A percentile compares a stretch with the other conserved stretches of the same genome.
Conservation (phyloP, 768 basidiomycete genomes). For the Hypsizygus marmoreus region DNA sequence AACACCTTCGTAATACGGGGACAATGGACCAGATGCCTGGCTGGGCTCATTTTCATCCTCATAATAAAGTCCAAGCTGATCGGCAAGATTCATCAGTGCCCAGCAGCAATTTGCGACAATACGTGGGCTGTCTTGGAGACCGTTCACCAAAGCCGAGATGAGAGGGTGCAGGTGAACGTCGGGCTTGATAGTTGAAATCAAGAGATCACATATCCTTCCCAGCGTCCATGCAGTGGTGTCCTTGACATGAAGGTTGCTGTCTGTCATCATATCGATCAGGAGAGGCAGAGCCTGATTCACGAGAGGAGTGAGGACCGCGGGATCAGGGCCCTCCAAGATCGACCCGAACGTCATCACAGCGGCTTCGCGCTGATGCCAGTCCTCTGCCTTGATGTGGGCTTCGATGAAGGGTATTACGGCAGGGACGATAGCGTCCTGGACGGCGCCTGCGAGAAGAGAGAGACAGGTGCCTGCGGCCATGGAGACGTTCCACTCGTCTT, state of each 20-base stretch:
- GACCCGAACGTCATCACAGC: slow-evolving; percentile 99
- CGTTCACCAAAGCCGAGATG: slow-evolving; percentile 78
- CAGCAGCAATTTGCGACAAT: slow-evolving; percentile 95
- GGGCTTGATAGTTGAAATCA: slow-evolving; percentile 84
- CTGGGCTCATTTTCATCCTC: slow-evolving; percentile 61
- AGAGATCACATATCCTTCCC: slow-evolving; percentile 89
- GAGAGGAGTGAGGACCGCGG: slow-evolving; percentile 81
- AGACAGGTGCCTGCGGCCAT: slow-evolving; percentile 97
- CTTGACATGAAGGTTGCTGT: slow-evolving; percentile 82
- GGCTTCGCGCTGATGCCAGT: slow-evolving; percentile 96
- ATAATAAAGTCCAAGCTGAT: slow-evolving; percentile 74
- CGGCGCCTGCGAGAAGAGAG: slow-evolving; percentile 84
- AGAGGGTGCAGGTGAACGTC: slow-evolving; percentile 86
- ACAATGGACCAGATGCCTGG: slow-evolving; percentile 61
- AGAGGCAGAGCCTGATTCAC: slow-evolving; percentile 93
- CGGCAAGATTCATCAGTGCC: slow-evolving; percentile 93
- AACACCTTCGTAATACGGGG: slow-evolving; percentile 88
- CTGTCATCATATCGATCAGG: slow-evolving; percentile 94
- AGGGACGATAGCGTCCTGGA: slow-evolving; percentile 87
- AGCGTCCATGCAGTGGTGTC: slow-evolving; percentile 99
- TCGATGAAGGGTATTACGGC: slow-evolving; percentile 98
- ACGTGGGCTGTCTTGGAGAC: slow-evolving; percentile 77
- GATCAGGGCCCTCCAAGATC: slow-evolving; percentile 95
- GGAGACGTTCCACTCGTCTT: slow-evolving; percentile 98
- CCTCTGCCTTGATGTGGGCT: slow-evolving; percentile 85